phyloP scores from a whole-genome alignment of 805 yeast species.

The Maudiozyma turicensis region DNA sequence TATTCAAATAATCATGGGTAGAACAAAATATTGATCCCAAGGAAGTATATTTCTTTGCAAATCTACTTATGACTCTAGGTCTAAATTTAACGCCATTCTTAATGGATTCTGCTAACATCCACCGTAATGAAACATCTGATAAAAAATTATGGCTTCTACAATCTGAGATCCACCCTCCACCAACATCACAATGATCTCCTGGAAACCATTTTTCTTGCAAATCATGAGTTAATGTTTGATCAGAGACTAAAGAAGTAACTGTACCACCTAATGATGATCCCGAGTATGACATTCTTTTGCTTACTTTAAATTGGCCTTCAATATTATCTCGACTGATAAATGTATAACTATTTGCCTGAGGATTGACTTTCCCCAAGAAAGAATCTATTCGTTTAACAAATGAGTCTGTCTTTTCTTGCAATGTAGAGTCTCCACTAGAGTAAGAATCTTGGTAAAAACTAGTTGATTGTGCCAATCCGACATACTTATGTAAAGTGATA shows the following conservation, averaged over 20 bases:
- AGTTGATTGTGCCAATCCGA: not conserved
- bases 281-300: not conserved
- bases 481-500: not conserved
- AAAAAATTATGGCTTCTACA: slow-evolving; percentile 30
- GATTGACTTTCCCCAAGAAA: not conserved
- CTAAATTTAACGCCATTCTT: slow-evolving; percentile 42
- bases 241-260: not conserved
- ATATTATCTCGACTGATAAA: not conserved
- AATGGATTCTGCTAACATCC: slow-evolving; percentile 51
- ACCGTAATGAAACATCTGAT: slow-evolving; percentile 45
- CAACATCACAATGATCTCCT: slow-evolving; percentile 61
- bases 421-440: no score
- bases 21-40: slow-evolving; percentile 37
- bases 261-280: not conserved
- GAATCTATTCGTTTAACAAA: not conserved
- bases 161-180: slow-evolving; percentile 56
- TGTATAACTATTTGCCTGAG: not conserved
- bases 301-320: not conserved
- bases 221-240: slow-evolving; percentile 15
- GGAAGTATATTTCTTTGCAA: slow-evolving; percentile 33
- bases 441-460: no score
- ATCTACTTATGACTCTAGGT: slow-evolving; percentile 32
- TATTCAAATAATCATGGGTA: slow-evolving; percentile 40
- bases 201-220: slow-evolving; percentile 52
- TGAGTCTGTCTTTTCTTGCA: not conserved